Percentiles rank a stretch among this genome's conserved stretches.
These are phyloP conservation scores for Penicillium rolfsii DNA, from an alignment of 2,329 filamentous ascomycete species.

Conservation along the genomic window DNA sequence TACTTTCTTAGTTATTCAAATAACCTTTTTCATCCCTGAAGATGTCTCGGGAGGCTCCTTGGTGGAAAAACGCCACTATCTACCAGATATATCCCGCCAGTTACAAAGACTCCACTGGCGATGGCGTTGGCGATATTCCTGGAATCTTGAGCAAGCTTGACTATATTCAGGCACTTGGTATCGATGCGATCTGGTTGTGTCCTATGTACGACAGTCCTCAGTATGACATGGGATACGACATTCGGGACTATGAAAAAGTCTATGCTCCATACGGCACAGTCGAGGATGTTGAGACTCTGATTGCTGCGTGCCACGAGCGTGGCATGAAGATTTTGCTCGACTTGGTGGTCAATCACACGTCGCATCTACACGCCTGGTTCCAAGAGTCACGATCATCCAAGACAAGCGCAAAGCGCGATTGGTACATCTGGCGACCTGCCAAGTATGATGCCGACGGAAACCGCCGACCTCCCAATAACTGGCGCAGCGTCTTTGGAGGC, in stretches of 20 bases:
- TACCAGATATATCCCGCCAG: conserved; percentile 39
- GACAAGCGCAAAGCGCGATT: conserved; percentile 64
- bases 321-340: conserved; percentile 72
- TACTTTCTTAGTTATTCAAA: not conserved
- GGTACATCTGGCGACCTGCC: conserved; percentile 61
- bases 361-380: conserved; percentile 70
- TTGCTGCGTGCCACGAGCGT: conserved; percentile 58
- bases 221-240: conserved; percentile 70
- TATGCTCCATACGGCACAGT: conserved; percentile 65
- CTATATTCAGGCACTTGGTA: conserved; percentile 63
- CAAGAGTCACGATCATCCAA: conserved; percentile 62
- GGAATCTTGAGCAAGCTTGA: conserved; percentile 66
- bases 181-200: conserved; percentile 69
- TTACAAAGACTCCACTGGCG: conserved; percentile 58
- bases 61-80: conserved; percentile 45
- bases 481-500: conserved; percentile 64
- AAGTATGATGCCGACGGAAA: conserved; percentile 56
- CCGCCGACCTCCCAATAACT: conserved; percentile 71
- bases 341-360: conserved; percentile 74
- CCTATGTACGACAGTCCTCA: conserved; percentile 69
- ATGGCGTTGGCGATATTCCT: conserved; percentile 64
- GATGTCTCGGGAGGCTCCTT: conserved; percentile 24
- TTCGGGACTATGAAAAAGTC: conserved; percentile 66
- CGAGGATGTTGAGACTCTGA: conserved; percentile 61
- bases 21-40: not conserved